Percentiles rank a stretch among this genome's conserved stretches.
Conservation (phyloP, 2,329 filamentous ascomycete genomes). For the Rachicladosporium sp. region DNA sequence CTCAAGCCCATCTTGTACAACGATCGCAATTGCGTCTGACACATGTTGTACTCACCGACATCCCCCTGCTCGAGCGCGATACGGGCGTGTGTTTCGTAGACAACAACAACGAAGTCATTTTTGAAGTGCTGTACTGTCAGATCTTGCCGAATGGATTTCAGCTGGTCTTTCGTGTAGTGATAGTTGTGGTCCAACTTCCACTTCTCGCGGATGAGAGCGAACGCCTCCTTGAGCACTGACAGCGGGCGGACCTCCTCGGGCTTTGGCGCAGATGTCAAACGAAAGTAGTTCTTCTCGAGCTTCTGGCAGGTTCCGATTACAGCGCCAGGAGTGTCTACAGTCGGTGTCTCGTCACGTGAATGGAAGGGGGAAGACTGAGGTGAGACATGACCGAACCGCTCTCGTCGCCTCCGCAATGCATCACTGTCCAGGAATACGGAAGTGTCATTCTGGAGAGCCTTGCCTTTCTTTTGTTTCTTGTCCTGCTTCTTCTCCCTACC, state of each 20-base stretch:
- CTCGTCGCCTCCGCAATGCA: slow-evolving; percentile 75
- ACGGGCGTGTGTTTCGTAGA: slow-evolving; percentile 94
- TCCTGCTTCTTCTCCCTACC: slow-evolving; percentile 42
- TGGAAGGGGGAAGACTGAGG: slow-evolving; percentile 41
- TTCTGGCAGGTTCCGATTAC: slow-evolving; percentile 74
- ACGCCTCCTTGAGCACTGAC: slow-evolving; percentile 63
- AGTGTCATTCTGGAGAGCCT: slow-evolving; percentile 28
- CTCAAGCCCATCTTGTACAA: slow-evolving; percentile 79
- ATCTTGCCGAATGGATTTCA: slow-evolving; percentile 96
- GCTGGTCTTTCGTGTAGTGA: slow-evolving; percentile 95
- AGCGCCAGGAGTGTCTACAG: slow-evolving; percentile 42
- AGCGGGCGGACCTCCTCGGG: slow-evolving; percentile 81
- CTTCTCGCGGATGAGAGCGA: slow-evolving; percentile 84
- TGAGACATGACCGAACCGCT: slow-evolving; percentile 53
- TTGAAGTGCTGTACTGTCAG: slow-evolving; percentile 95
- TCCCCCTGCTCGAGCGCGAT: slow-evolving; percentile 97
- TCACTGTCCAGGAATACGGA: slow-evolving; percentile 76
- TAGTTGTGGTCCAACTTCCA: slow-evolving; percentile 93
- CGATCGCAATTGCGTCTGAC: slow-evolving; percentile 90
- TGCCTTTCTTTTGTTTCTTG: slow-evolving; percentile 27
- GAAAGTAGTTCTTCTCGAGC: slow-evolving; percentile 89
- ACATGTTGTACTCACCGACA: slow-evolving; percentile 99
- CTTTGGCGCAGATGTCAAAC: slow-evolving; percentile 80
- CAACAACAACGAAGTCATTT: slow-evolving; percentile 88
- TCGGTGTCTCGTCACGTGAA: slow-evolving; percentile 36